Evolutionary conservation across 352 stramenopile genomes (phyloP), one percentile per base, ranked within the genome.

Genomic region (Phytophthora cryptogea): DNA sequence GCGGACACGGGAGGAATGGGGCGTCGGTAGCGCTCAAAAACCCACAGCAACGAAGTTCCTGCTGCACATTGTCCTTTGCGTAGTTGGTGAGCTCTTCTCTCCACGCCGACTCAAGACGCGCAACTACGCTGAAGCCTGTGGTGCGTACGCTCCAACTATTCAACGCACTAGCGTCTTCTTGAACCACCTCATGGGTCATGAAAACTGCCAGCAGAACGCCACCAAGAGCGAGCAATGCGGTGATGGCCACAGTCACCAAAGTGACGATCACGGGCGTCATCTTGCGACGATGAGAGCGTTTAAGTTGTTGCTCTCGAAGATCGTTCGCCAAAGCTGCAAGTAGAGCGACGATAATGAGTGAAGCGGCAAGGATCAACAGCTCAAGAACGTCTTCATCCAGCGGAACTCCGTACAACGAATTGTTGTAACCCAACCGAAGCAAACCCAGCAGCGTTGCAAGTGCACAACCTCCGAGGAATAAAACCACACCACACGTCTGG

Each of bases 91-190:
- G 53, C 26, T 85, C 69, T 27, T 57, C 37, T 14, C 58, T 66
- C 84, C 84, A 93, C 0, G 72, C 74, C 2, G 35, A 51, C n/a
- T 78, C 60, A 7, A 93, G 77, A 0, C 65, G 68, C 41, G 71
- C 39, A 1, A 72, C 71, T 8, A 91, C 74, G n/a, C 76, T 88
- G 36, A 93, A 89, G 20, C 70, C 74, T 7, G 78, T 89, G 40
- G 78, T 87, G 23, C 84, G 81, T 8, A 89, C 81, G 13, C 81
- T 88, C 84, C 84, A 93, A 60, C 83, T 93, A 35, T 62, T 75
- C 33, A 78, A 43, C 1, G 56, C 76, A 37, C 54, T 80, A 28
- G 77, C 70, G 20, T 59, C 62, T 10, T 83, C 75, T 11, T 80
- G 72, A 7, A 88, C 61, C 8, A 85, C 74, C 54, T 91, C 72